These are phyloP conservation scores for Phascolomyces articulosus DNA, from an alignment of 371 early-diverging fungal genomes.

Conservation along the genomic window DNA sequence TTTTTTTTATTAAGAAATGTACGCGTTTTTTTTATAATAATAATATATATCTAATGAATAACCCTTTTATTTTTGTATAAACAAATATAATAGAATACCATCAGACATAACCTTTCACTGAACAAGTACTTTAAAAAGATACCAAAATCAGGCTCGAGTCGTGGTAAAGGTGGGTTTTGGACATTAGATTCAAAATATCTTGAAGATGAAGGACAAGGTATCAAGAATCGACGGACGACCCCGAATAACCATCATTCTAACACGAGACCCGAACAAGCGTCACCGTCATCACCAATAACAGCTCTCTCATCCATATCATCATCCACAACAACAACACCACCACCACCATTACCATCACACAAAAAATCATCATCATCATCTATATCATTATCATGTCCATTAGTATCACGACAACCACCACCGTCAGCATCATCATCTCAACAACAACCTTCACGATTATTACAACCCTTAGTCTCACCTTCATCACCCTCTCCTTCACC, in stretches of 20 bases:
- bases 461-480: background rate
- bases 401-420: background rate
- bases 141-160: slow-evolving; percentile 51
- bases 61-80: background rate
- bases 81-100: slow-evolving; percentile 58
- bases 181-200: slow-evolving; percentile 39
- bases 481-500: background rate
- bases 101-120: slow-evolving; percentile 79
- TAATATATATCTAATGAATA: too few species aligned
- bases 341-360: background rate
- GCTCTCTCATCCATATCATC: background rate
- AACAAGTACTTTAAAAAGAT: slow-evolving; percentile 74
- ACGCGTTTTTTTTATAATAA: too few species aligned
- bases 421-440: background rate
- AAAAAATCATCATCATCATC: slow-evolving; percentile 10
- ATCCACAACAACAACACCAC: too few species aligned
- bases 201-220: slow-evolving; percentile 17
- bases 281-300: slow-evolving; percentile 1
- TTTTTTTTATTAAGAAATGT: too few species aligned
- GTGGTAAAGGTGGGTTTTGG: slow-evolving; percentile 60
- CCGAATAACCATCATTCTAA: background rate
- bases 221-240: background rate
- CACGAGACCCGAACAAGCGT: slow-evolving; percentile 9
- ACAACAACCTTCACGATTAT: background rate
- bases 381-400: background rate